phyloP scores from a whole-genome alignment of 495 filamentous ascomycete genomes.

The Chaetomium fimeti region DNA sequence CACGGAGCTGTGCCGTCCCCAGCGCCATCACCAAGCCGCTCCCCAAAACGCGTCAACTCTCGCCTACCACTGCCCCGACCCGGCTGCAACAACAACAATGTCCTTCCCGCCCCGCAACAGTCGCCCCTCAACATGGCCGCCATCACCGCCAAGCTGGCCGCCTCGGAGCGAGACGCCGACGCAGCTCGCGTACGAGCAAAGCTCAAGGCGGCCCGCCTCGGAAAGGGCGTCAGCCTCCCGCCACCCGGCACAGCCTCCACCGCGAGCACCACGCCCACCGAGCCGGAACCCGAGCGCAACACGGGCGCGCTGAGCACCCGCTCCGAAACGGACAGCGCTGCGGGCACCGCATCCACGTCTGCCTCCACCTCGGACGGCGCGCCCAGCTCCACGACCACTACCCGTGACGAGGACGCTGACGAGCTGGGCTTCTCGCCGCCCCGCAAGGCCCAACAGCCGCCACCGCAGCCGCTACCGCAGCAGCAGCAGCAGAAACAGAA shows the following conservation, averaged over 20 bases:
- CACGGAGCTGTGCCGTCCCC: constrained; percentile 14
- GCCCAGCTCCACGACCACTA: constrained; percentile 8
- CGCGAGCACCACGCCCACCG: constrained; percentile 8
- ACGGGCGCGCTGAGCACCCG: constrained; percentile 13
- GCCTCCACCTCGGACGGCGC: constrained; percentile 4
- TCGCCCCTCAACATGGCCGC: constrained; percentile 52
- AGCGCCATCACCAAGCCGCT: constrained; percentile 21
- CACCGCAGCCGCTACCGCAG: constrained; percentile 2
- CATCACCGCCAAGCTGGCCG: constrained; percentile 56
- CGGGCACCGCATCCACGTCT: constrained; percentile 7
- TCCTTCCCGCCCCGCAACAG: constrained; percentile 43
- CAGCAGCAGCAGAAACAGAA: neutral
- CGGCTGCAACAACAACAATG: constrained; percentile 16
- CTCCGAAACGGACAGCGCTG: constrained; percentile 12
- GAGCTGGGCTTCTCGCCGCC: constrained; percentile 18
- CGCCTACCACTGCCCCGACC: constrained; percentile 44
- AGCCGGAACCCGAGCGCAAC: constrained; percentile 14
- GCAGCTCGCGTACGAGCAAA: constrained; percentile 56
- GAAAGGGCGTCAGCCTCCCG: constrained; percentile 27
- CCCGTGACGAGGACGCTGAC: constrained; percentile 18
- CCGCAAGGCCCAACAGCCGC: neutral
- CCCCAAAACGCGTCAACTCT: constrained; percentile 35
- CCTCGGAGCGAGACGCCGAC: constrained; percentile 56
- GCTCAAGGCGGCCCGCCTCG: constrained; percentile 46
- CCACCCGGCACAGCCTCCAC: constrained; percentile 13